These are phyloP conservation scores for Coemansia sp. DNA, from an alignment of 192 early-diverging fungal genomes.

Conservation along the genomic window DNA sequence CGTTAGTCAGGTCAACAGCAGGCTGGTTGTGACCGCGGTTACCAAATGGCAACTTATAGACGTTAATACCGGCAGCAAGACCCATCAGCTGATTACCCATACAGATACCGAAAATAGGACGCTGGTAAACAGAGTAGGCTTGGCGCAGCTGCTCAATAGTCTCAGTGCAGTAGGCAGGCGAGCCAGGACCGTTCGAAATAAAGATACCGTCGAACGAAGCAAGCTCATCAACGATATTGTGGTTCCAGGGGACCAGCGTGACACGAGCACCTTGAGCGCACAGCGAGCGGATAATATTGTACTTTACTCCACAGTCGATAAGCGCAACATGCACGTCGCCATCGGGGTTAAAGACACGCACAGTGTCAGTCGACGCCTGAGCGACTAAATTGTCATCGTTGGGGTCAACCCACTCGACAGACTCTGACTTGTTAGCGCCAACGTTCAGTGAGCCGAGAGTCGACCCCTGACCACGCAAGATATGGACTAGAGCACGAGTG, in stretches of 20 bases:
- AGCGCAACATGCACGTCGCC: conserved; percentile 77
- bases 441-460: conserved; percentile 90
- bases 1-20: conserved; percentile 91
- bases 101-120: conserved; percentile 99
- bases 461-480: conserved; percentile 88
- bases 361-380: conserved; percentile 80
- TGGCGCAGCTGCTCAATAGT: conserved; percentile 79
- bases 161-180: conserved; percentile 78
- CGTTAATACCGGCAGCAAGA: conserved; percentile 87
- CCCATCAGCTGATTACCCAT: conserved; percentile 96
- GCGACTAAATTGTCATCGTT: conserved; percentile 92
- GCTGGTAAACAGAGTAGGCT: conserved; percentile 67
- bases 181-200: conserved; percentile 97
- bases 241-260: conserved; percentile 94
- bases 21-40: conserved; percentile 99
- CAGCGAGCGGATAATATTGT: conserved; percentile 98
- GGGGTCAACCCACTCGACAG: conserved; percentile 91
- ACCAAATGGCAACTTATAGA: conserved; percentile 96
- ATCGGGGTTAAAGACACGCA: conserved; percentile 68
- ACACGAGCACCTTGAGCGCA: conserved; percentile 91
- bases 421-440: conserved; percentile 65
- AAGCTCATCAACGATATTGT: conserved; percentile 81
- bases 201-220: conserved; percentile 84
- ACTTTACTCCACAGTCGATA: conserved; percentile 98
- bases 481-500: conserved; percentile 95